These are phyloP conservation scores for Scutellaria minor DNA, from an alignment of 257 asterid genomes.

Conservation along the genomic window DNA sequence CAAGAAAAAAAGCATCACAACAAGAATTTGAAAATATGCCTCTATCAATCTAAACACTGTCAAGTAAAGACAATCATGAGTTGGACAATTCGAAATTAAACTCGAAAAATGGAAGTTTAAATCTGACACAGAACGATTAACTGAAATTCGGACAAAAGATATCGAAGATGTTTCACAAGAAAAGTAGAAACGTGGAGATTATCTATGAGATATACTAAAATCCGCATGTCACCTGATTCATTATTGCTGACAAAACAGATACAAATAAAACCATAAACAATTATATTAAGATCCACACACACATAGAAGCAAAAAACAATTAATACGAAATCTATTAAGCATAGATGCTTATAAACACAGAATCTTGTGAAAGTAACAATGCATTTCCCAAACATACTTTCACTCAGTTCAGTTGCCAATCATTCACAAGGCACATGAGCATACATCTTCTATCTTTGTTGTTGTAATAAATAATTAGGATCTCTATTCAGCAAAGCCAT, in stretches of 20 bases:
- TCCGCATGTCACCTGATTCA: background rate
- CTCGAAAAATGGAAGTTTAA: background rate
- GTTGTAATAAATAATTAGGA: background rate
- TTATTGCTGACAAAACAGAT: background rate
- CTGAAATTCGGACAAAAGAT: background rate
- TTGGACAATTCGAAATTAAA: background rate
- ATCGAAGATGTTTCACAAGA: background rate
- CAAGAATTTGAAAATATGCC: slow-evolving; percentile 6
- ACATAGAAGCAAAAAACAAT: background rate
- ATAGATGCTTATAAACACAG: background rate
- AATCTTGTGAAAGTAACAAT: background rate
- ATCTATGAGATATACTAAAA: background rate
- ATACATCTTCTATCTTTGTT: background rate
- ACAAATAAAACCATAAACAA: background rate
- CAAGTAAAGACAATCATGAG: background rate
- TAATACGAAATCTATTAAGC: slow-evolving; percentile 1
- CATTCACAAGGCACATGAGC: background rate
- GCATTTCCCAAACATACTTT: background rate
- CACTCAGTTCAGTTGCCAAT: background rate
- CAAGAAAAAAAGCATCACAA: background rate
- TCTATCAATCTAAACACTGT: too few species aligned
- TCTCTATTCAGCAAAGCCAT: background rate
- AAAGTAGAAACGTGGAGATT: background rate
- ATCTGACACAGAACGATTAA: background rate
- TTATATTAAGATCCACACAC: too few species aligned